phyloP scores from a whole-genome alignment of 1,139 yeast species.

The Hansenula lynferdii region DNA sequence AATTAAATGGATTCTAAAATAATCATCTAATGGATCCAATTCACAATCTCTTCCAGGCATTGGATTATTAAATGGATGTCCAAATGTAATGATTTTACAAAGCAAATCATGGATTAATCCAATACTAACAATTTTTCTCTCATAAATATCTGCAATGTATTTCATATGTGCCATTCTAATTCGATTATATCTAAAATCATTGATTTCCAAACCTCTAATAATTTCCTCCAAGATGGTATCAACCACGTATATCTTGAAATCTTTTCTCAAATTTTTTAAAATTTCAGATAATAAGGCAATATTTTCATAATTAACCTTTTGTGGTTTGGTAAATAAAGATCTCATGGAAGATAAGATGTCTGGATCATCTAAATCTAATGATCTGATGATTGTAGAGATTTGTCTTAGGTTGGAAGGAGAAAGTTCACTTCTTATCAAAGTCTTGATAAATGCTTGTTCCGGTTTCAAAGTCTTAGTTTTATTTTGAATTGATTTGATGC shows the following conservation, averaged over 20 bases:
- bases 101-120: conserved; percentile 47
- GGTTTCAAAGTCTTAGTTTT: conserved; percentile 27
- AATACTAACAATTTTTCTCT: conserved; percentile 42
- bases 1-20: conserved; percentile 63
- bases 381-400: conserved; percentile 37
- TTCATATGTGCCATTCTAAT: conserved; percentile 56
- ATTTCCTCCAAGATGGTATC: conserved; percentile 68
- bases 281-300: conserved; percentile 47
- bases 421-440: conserved; percentile 49
- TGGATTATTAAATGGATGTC: conserved; percentile 64
- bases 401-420: conserved; percentile 30
- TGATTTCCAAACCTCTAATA: conserved; percentile 59
- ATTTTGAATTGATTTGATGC: conserved; percentile 26
- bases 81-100: conserved; percentile 60
- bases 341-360: conserved; percentile 37
- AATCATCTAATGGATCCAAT: conserved; percentile 61
- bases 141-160: conserved; percentile 56
- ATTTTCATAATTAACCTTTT: conserved; percentile 54
- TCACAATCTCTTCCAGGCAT: conserved; percentile 37
- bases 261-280: conserved; percentile 33
- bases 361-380: conserved; percentile 43
- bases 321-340: conserved; percentile 58
- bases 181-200: conserved; percentile 57
- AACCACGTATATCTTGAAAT: conserved; percentile 42
- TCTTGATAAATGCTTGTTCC: conserved; percentile 46